A percentile compares a stretch with the other conserved stretches of the same genome.
These are phyloP conservation scores for Rubroboletus pulcherrimus DNA, from an alignment of 768 basidiomycete species.

Conservation along the genomic window DNA sequence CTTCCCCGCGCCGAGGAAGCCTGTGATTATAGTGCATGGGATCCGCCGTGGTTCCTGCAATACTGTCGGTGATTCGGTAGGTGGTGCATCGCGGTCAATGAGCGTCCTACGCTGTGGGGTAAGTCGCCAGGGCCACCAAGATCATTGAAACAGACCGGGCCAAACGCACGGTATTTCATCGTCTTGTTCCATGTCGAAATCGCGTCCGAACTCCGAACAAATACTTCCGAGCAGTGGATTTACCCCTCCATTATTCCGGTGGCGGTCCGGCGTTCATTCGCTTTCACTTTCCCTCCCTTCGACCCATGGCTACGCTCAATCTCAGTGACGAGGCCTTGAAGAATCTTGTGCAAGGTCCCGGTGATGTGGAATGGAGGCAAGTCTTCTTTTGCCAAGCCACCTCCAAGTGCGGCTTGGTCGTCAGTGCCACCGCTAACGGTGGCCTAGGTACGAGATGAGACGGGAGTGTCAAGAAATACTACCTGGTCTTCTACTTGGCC, in stretches of 20 bases:
- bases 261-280: not conserved
- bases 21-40: constrained; percentile 91
- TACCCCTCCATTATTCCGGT: constrained; percentile 1
- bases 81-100: constrained; percentile 26
- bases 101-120: constrained; percentile 23
- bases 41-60: constrained; percentile 40
- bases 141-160: constrained; percentile 3
- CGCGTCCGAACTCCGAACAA: constrained; percentile 27
- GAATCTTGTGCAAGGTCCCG: constrained; percentile 70
- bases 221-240: constrained; percentile 16
- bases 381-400: constrained; percentile 17
- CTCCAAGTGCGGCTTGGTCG: not conserved
- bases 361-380: constrained; percentile 82
- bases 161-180: constrained; percentile 57
- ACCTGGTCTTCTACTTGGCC: constrained; percentile 77
- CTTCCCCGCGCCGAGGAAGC: constrained; percentile 94
- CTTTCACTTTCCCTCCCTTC: not conserved
- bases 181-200: constrained; percentile 43
- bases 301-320: constrained; percentile 20
- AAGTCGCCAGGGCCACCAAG: constrained; percentile 2
- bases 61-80: not conserved
- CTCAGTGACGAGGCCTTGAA: constrained; percentile 42
- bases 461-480: constrained; percentile 93
- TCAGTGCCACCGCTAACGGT: constrained; percentile 10
- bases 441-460: constrained; percentile 84